phyloP scores from a whole-genome alignment of 2,329 filamentous ascomycete species.

The Juglanconis juglandina region DNA sequence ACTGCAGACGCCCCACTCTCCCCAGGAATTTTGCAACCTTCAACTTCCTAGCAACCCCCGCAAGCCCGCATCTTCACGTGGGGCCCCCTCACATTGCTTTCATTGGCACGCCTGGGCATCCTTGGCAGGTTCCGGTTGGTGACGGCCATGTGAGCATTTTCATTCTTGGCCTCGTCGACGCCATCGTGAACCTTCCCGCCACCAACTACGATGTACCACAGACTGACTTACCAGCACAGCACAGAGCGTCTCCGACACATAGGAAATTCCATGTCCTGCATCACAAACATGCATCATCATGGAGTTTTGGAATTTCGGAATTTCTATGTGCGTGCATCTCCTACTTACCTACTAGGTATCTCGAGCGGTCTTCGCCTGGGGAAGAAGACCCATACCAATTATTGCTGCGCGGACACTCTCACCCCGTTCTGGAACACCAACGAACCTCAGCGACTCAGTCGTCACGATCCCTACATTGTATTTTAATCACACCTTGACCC shows the following conservation, averaged over 20 bases:
- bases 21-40: neutral
- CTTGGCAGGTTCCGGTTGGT: neutral
- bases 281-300: neutral
- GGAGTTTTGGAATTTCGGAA: no score
- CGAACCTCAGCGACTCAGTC: neutral
- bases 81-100: neutral
- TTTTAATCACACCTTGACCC: neutral
- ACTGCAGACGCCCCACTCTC: no score
- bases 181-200: neutral
- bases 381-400: neutral
- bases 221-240: neutral
- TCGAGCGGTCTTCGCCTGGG: neutral
- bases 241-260: neutral
- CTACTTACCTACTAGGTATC: neutral
- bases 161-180: neutral
- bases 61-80: neutral
- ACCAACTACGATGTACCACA: neutral
- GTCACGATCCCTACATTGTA: neutral
- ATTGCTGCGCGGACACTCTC: slow-evolving; percentile 2
- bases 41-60: neutral
- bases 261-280: neutral
- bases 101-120: neutral
- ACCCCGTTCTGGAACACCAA: neutral
- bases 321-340: no score
- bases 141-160: neutral